Evolutionary conservation across 257 asterid genomes (phyloP).

Genomic region (Solanum dulcamara): DNA sequence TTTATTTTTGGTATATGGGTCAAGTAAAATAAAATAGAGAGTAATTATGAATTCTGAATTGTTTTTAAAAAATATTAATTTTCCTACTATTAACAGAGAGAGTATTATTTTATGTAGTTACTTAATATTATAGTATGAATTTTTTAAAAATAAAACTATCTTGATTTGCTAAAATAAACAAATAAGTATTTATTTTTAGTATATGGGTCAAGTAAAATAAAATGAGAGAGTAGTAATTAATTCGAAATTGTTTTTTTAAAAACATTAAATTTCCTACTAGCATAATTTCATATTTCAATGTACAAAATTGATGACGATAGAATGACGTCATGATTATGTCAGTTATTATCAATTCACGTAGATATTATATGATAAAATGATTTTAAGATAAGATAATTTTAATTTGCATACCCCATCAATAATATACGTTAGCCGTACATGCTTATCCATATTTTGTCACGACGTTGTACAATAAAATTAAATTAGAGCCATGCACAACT

Average conservation of each 20-base stretch:
- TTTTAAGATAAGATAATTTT: not conserved
- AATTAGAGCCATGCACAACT: not conserved
- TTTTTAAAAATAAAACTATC: too few relatives aligned
- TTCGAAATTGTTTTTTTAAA: not conserved
- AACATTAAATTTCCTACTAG: not conserved
- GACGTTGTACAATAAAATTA: not conserved
- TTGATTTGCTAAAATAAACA: too few relatives aligned
- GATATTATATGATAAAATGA: not conserved
- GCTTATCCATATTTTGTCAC: not conserved
- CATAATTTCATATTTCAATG: not conserved
- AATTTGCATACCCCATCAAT: not conserved
- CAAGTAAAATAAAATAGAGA: too few relatives aligned
- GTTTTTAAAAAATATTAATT: not conserved
- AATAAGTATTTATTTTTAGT: too few relatives aligned
- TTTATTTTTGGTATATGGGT: too few relatives aligned
- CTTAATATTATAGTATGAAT: too few relatives aligned
- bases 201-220: too few relatives aligned
- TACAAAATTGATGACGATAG: not conserved
- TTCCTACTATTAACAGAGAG: not conserved
- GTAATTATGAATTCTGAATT: not conserved
- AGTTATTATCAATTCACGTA: not conserved
- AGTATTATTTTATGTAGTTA: too few relatives aligned
- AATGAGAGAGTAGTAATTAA: too few relatives aligned
- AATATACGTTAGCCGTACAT: not conserved
- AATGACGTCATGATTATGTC: not conserved